phyloP scores from a whole-genome alignment of 345 rosid genomes.

The Turnera subulata region DNA sequence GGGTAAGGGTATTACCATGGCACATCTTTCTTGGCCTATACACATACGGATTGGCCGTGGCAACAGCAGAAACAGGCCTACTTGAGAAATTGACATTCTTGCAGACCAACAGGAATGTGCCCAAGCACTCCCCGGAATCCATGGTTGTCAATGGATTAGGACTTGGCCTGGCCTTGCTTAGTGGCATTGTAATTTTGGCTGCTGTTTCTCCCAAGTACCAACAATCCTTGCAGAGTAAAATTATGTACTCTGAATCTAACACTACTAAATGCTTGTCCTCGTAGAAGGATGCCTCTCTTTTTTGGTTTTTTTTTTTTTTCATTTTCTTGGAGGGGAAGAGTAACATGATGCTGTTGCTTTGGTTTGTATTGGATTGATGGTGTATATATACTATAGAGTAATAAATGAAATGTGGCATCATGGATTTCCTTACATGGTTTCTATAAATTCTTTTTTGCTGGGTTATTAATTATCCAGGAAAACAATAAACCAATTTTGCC shows the following conservation, averaged over 20 bases:
- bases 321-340: not conserved
- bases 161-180: conserved; percentile 59
- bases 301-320: not conserved
- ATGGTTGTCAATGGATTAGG: conserved; percentile 67
- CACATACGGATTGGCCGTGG: conserved; percentile 76
- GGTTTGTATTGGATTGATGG: too few relatives aligned
- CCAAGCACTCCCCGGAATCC: conserved; percentile 54
- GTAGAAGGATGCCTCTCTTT: not conserved
- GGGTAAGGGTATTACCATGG: conserved; percentile 75
- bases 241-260: conserved; percentile 34
- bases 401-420: too few relatives aligned
- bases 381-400: too few relatives aligned
- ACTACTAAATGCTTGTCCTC: conserved; percentile 49
- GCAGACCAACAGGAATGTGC: conserved; percentile 45
- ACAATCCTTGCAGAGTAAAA: conserved; percentile 29
- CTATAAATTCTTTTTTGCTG: too few relatives aligned
- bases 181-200: conserved; percentile 59
- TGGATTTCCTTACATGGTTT: too few relatives aligned
- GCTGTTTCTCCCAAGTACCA: conserved; percentile 61
- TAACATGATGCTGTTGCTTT: not conserved
- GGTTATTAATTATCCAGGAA: too few relatives aligned
- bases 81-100: conserved; percentile 70
- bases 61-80: conserved; percentile 83
- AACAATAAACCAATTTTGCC: too few relatives aligned
- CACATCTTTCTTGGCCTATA: conserved; percentile 87